Conservation (phyloP, 768 basidiomycete genomes). For the Termitomyces bulborhizus region DNA sequence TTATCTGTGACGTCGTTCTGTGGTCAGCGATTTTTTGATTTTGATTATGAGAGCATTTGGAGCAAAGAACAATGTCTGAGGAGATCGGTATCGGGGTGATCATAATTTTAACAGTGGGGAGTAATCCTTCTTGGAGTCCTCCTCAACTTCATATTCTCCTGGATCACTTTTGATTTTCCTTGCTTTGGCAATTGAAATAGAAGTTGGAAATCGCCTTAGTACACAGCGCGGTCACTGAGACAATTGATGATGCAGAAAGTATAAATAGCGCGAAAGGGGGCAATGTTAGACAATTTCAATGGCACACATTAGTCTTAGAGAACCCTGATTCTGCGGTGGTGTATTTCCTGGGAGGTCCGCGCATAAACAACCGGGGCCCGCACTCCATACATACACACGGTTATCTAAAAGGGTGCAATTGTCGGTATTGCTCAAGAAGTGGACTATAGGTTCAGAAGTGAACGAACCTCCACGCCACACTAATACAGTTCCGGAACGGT, state of each 20-base stretch:
- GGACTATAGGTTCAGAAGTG: no score
- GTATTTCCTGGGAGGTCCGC: no score
- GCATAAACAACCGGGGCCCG: no score
- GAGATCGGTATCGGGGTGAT: not conserved
- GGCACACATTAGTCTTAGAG: not conserved
- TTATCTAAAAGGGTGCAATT: no score
- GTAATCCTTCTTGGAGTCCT: not conserved
- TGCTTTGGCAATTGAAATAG: not conserved
- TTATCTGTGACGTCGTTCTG: slow-evolving; percentile 6
- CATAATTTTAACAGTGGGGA: not conserved
- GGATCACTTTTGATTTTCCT: not conserved
- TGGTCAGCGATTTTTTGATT: slow-evolving; percentile 1
- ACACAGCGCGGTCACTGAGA: not conserved
- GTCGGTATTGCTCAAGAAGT: no score
- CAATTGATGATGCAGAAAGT: not conserved
- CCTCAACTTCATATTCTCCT: not conserved
- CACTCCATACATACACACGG: no score
- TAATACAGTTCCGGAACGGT: no score
- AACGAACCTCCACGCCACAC: no score
- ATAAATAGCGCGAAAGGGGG: not conserved
- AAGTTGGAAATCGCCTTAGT: not conserved
- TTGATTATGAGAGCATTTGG: not conserved
- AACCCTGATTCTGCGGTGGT: not conserved
- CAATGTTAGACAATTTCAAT: slow-evolving; percentile 2
- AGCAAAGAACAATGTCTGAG: slow-evolving; percentile 4